Evolutionary conservation across 306 rosid genomes (phyloP).

Genomic region (Alnus rubra): DNA sequence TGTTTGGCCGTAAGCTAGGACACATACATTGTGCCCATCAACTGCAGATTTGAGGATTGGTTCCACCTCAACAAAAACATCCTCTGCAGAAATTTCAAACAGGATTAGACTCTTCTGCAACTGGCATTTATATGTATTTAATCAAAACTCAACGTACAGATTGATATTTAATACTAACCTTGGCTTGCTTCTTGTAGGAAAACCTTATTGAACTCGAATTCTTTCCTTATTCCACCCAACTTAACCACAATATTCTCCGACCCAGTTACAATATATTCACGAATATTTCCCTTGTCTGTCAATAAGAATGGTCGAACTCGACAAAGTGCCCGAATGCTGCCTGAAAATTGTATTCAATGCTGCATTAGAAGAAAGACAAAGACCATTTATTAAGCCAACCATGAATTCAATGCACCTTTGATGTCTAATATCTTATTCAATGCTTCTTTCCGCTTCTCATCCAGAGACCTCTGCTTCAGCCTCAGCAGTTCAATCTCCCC

Average conservation of each 20-base stretch:
- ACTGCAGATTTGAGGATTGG: constrained; percentile 86
- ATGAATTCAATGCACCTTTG: constrained; percentile 57
- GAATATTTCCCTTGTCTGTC: constrained; percentile 44
- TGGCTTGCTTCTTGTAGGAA: constrained; percentile 71
- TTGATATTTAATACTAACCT: constrained; percentile 56
- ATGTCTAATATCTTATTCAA: constrained; percentile 83
- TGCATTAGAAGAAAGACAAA: constrained; percentile 8
- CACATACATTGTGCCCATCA: constrained; percentile 87
- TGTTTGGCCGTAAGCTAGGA: constrained; percentile 93
- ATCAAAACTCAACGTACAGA: constrained; percentile 24
- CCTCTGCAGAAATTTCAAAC: constrained; percentile 51
- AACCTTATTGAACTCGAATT: constrained; percentile 81
- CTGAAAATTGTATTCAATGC: constrained; percentile 45
- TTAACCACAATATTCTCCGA: constrained; percentile 66
- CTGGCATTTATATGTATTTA: not conserved
- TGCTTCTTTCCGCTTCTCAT: constrained; percentile 69
- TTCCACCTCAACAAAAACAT: constrained; percentile 79
- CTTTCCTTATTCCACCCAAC: constrained; percentile 63
- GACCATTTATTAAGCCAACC: not conserved
- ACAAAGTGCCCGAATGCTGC: constrained; percentile 82
- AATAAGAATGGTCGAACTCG: constrained; percentile 69
- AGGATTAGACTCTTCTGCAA: not conserved
- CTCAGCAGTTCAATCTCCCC: constrained; percentile 73
- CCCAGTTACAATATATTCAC: constrained; percentile 54
- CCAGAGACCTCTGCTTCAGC: constrained; percentile 43